Evolutionary conservation across 352 stramenopile species (phyloP).

Genomic region (Globisporangium apiculatum): DNA sequence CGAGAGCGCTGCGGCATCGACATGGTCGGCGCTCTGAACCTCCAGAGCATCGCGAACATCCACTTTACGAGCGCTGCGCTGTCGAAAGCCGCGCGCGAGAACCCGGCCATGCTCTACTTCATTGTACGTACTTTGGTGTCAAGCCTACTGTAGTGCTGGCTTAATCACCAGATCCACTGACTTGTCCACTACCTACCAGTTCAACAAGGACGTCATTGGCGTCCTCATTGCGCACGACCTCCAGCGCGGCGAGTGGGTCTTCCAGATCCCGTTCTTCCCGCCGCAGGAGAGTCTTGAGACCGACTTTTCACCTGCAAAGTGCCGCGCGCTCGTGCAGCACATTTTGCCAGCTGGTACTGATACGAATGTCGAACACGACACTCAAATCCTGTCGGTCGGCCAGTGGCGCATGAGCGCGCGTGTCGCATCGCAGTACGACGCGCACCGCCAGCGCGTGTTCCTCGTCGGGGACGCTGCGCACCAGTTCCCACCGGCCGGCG

Average conservation of each 20-base stretch:
- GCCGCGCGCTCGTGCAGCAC: slow-evolving; percentile 42
- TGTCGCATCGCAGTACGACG: slow-evolving; percentile 85
- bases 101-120: slow-evolving; percentile 93
- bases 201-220: slow-evolving; percentile 81
- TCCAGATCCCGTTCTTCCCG: slow-evolving; percentile 91
- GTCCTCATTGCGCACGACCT: slow-evolving; percentile 92
- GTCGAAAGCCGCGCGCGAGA: slow-evolving; percentile 40
- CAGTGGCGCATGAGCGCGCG: slow-evolving; percentile 92
- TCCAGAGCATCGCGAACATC: slow-evolving; percentile 93
- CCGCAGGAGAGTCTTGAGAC: slow-evolving; percentile 59
- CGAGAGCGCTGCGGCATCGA: slow-evolving; percentile 61
- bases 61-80: slow-evolving; percentile 88
- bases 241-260: slow-evolving; percentile 83
- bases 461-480: slow-evolving; percentile 90
- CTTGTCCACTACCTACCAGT: slow-evolving; percentile 20
- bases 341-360: slow-evolving; percentile 25
- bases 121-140: slow-evolving; percentile 33
- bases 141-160: neutral
- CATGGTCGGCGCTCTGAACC: slow-evolving; percentile 59
- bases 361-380: slow-evolving; percentile 28
- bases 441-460: slow-evolving; percentile 53
- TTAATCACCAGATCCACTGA: too few relatives aligned
- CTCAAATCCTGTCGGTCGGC: slow-evolving; percentile 76
- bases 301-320: slow-evolving; percentile 58
- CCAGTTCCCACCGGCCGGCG: slow-evolving; percentile 89